Base-by-base conservation (phyloP, 2,329 filamentous ascomycete species). In the Verticillium tricorpus region DNA sequence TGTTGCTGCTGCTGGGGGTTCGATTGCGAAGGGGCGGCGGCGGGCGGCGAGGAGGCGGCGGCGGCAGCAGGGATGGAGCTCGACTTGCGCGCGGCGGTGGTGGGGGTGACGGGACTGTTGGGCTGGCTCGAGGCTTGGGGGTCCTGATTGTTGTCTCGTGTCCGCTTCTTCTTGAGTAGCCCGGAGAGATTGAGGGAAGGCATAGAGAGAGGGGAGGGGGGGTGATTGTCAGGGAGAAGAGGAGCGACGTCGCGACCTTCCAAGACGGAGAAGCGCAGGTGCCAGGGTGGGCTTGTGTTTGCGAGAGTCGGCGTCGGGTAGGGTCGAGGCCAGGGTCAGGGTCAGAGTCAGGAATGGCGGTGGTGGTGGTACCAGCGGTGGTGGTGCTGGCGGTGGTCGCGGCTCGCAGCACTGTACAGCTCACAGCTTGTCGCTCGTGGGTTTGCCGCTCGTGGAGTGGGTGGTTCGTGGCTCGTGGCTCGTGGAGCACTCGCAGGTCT, bases 111-210 rank as follows among this genome's bases (percentile, higher is more conserved):
- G 64, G 86, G 84, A 71, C 86, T 88, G 67, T 82, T 83, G 68
- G 86, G 83, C 74, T 89, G 84, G 73, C 84, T 89, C 68, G 83
- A 82, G 71, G 56, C n/a, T 72, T 88, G 86, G 69, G 84, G 84
- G 75, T 91, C 88, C 74, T 86, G 83, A 74, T 88, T 86, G 74
- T 88, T 90, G 82, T 97, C 93, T 87, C 93, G 96, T 80, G 93
- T 96, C 86, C 93, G 89, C 86, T 96, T 97, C 87, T 97, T 98
- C 86, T 97, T 97, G 76, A 98, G 87, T 75, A 97, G 93, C 78
- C 92, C 92, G 40, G 58, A 59, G 31, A 59, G 40, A 45, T 59
- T 34, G 83, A 97, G 86, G 78, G 87, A 91, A 88, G 93, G 95
- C 95, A 99, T 98, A 73, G 72, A 76, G 68, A 60, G 56, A 61